A percentile compares a stretch with the other conserved stretches of the same genome.
phyloP scores from a whole-genome alignment of 2,329 filamentous ascomycete genomes.

The Hirsutella minnesotensis region DNA sequence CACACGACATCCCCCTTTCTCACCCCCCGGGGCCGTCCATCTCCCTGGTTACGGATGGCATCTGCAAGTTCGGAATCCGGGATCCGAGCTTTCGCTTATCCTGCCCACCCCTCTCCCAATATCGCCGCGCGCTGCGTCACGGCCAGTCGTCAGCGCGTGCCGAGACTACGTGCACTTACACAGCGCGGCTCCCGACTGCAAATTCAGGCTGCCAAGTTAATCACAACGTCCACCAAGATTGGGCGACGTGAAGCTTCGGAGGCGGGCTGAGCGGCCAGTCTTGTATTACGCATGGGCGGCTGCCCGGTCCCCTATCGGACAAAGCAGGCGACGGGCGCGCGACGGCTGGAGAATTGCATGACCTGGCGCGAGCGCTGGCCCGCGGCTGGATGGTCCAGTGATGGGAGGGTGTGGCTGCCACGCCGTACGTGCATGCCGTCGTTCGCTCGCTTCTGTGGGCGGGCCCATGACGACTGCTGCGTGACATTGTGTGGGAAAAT shows the following conservation, averaged over 20 bases:
- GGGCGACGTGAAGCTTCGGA: no score
- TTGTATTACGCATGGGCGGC: no score
- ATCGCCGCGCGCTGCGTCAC: no score
- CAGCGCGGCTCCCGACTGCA: no score
- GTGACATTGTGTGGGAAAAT: not conserved
- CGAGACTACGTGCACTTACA: no score
- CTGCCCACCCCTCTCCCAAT: not conserved
- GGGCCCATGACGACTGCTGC: constrained; percentile 2
- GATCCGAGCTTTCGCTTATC: not conserved
- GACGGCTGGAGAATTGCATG: not conserved
- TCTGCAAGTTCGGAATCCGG: not conserved
- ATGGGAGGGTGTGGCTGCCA: constrained; percentile 1
- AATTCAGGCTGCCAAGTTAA: no score
- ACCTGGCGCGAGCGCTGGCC: not conserved
- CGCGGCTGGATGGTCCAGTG: not conserved
- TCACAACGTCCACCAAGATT: no score
- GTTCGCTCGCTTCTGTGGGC: not conserved
- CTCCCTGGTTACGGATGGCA: not conserved
- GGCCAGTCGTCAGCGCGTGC: no score
- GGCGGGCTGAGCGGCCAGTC: no score
- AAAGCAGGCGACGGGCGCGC: no score
- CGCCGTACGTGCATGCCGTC: not conserved
- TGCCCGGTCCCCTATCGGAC: no score
- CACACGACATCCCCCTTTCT: no score
- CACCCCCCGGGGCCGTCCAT: not conserved